Conservation (phyloP, 345 rosid species). For the Laguncularia racemosa region DNA sequence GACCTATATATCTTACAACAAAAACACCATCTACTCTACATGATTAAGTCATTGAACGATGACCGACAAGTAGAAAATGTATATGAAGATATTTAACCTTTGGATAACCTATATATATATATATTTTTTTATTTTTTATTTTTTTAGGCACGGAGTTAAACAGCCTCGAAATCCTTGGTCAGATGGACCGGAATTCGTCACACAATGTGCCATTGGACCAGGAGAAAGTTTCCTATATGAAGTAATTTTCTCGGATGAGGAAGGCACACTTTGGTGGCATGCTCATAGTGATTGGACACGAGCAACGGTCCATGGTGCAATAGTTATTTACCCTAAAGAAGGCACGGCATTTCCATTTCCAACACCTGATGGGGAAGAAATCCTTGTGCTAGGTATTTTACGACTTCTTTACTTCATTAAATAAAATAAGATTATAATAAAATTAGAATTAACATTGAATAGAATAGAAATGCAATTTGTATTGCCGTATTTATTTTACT, state of each 20-base stretch:
- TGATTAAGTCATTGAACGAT: no score
- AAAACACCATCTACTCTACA: no score
- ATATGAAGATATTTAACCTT: no score
- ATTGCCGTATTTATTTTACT: no score
- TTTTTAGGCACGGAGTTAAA: constrained; percentile 26
- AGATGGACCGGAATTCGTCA: constrained; percentile 24
- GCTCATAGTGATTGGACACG: constrained; percentile 45
- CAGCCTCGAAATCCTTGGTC: constrained; percentile 30
- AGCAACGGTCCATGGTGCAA: constrained; percentile 33
- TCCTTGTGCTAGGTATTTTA: constrained; percentile 16
- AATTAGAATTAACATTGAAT: no score
- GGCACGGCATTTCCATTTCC: constrained; percentile 7
- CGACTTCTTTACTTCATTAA: no score
- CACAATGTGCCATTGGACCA: constrained; percentile 20
- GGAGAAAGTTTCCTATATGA: constrained; percentile 17
- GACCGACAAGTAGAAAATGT: no score
- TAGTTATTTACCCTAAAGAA: constrained; percentile 4
- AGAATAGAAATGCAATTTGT: no score
- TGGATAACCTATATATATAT: no score
- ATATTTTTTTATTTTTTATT: no score
- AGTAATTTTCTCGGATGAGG: constrained; percentile 18
- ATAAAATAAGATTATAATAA: no score
- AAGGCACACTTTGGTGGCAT: constrained; percentile 46
- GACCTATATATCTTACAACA: no score
- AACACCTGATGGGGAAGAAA: constrained; percentile 12